Percentiles rank a stretch among this genome's conserved stretches.
phyloP scores from a whole-genome alignment of 2,329 filamentous ascomycete genomes.

The Colletotrichum melonis region DNA sequence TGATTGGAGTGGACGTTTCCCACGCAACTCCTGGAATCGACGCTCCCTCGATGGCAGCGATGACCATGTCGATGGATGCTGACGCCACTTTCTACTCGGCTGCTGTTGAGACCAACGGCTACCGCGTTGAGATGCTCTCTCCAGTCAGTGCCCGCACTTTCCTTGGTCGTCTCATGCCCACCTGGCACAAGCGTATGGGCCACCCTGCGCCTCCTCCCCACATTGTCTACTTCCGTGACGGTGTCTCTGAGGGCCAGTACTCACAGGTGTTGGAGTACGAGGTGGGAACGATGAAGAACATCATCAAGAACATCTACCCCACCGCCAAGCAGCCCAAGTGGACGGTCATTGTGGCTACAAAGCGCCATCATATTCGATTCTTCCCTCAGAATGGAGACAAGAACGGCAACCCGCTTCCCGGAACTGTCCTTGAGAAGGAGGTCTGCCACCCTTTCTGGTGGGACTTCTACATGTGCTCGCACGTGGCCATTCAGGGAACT shows the following conservation, averaged over 20 bases:
- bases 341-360: slow-evolving; percentile 88
- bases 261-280: slow-evolving; percentile 83
- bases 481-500: slow-evolving; percentile 89
- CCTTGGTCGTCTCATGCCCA: slow-evolving; percentile 70
- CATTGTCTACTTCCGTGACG: slow-evolving; percentile 93
- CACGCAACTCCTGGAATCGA: slow-evolving; percentile 78
- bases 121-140: slow-evolving; percentile 82
- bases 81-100: slow-evolving; percentile 82
- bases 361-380: slow-evolving; percentile 94
- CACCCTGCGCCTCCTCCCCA: slow-evolving; percentile 65
- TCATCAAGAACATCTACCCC: slow-evolving; percentile 57
- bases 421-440: slow-evolving; percentile 87
- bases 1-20: slow-evolving; percentile 92
- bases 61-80: slow-evolving; percentile 83
- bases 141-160: slow-evolving; percentile 73
- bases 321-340: slow-evolving; percentile 66
- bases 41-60: slow-evolving; percentile 83
- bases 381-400: slow-evolving; percentile 76
- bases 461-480: slow-evolving; percentile 79
- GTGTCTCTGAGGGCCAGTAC: slow-evolving; percentile 90
- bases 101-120: slow-evolving; percentile 84
- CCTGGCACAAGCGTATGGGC: slow-evolving; percentile 73
- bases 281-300: slow-evolving; percentile 74
- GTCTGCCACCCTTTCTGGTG: slow-evolving; percentile 93
- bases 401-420: slow-evolving; percentile 86